Base-by-base conservation (phyloP, 2,329 filamentous ascomycete species). In the Penicillium sp. region DNA sequence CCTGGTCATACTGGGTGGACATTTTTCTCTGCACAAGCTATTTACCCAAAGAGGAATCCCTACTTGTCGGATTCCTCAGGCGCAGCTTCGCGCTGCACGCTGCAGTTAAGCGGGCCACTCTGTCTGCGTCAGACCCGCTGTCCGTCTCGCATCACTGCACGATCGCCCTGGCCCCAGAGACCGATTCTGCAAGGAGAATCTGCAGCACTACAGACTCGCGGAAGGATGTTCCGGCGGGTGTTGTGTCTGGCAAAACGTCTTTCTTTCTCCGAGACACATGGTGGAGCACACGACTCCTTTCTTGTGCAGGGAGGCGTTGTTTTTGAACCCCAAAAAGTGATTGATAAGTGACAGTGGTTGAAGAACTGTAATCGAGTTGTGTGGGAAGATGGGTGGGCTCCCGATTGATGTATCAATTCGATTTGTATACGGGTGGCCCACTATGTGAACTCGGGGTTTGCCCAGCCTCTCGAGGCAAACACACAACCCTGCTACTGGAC, bases 131-230 rank as follows among this genome's bases (percentile, higher is more conserved):
- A 56, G 58, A 40, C 56, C 58, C 57, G 54, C 51, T 61, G 50
- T 42, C 59, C 55, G 44, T 58, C 44, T 62, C 56, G 53, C 49
- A 42, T 30, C 54, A n/a, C 63, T 61, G 58, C 62, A 61, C 56
- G 62, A 58, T 62, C 47, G 30, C 50, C 51, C 59, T 59, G 50
- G 59, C 54, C 62, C 60, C 59, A 60, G 53, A 53, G 5, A 58
- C 60, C 62, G 51, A 50, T 7, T 50, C 68, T 67, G 68, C 67
- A 69, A 69, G 65, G 67, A 38, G 30, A 58, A 17, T 7, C 35
- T 49, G 53, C 59, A 40, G 38, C 26, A 28, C 19, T 12, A 30
- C 4, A 53, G 50, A 12, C 33, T n/a, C 45, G 60, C 45, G 56
- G 60, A 54, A 56, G 57, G 65, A 44, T 24, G 49, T 33, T 51